A percentile compares a stretch with the other conserved stretches of the same genome.
Evolutionary conservation across 108 stramenopile genomes (phyloP).

Genomic region (Mediolabrus comicus): DNA sequence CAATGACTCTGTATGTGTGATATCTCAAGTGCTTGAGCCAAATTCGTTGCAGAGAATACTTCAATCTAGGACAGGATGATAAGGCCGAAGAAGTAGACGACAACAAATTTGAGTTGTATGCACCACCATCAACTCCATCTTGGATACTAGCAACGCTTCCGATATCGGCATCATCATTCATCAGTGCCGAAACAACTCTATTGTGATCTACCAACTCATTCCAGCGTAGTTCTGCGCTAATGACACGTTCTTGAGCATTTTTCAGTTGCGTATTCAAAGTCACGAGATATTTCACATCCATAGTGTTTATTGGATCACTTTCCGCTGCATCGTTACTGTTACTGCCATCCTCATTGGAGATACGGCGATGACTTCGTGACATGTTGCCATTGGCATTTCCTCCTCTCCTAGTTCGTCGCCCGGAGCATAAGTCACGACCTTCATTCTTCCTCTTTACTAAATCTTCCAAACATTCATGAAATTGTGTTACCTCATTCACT

Average conservation of each 20-base stretch:
- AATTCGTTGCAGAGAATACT: slow-evolving; percentile 18
- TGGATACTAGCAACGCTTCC: not conserved
- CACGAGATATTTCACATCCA: slow-evolving; percentile 52
- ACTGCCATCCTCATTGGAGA: not conserved
- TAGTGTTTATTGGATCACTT: slow-evolving; percentile 13
- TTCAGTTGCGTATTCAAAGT: slow-evolving; percentile 47
- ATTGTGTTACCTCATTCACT: slow-evolving; percentile 27
- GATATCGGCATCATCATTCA: slow-evolving; percentile 10
- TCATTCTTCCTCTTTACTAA: slow-evolving; percentile 46
- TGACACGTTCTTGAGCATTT: slow-evolving; percentile 45
- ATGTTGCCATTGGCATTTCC: not conserved
- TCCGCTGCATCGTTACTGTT: not conserved
- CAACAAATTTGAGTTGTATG: not conserved
- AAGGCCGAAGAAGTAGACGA: not conserved
- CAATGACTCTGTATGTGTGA: slow-evolving; percentile 43
- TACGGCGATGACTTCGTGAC: not conserved
- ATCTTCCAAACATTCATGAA: slow-evolving; percentile 44
- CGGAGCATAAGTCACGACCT: slow-evolving; percentile 34
- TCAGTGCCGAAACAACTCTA: slow-evolving; percentile 39
- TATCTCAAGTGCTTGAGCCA: slow-evolving; percentile 48
- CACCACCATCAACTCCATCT: not conserved
- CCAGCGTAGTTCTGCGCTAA: slow-evolving; percentile 53
- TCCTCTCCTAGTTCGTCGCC: slow-evolving; percentile 25
- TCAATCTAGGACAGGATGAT: slow-evolving; percentile 9
- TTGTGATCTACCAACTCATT: slow-evolving; percentile 38